Percentiles rank a stretch among this genome's conserved stretches.
Evolutionary conservation across 2,329 filamentous ascomycete species (phyloP).

Genomic region (Fusarium sacchari): DNA sequence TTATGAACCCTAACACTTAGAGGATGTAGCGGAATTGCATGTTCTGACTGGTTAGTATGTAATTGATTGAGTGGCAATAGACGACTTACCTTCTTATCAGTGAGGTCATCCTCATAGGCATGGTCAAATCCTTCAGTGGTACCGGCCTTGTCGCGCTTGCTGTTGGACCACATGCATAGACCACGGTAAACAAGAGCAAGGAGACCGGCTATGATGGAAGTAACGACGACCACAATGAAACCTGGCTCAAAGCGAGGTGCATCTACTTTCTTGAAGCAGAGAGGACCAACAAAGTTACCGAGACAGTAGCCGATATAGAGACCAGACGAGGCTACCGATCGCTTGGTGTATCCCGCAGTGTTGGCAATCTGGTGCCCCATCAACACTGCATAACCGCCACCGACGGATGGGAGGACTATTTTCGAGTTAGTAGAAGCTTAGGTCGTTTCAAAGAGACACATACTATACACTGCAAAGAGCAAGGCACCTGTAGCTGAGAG

Average conservation of each 20-base stretch:
- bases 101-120: constrained; percentile 63
- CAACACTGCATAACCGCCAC: constrained; percentile 59
- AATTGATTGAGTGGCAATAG: accelerated
- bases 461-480: constrained; percentile 58
- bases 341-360: constrained; percentile 63
- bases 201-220: constrained; percentile 42
- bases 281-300: constrained; percentile 57
- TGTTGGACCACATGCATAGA: constrained; percentile 57
- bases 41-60: constrained; percentile 11
- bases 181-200: constrained; percentile 56
- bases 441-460: too few relatives aligned
- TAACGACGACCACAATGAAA: constrained; percentile 52
- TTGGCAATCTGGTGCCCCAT: constrained; percentile 56
- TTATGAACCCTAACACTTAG: neutral
- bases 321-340: constrained; percentile 58
- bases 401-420: constrained; percentile 53
- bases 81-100: constrained; percentile 50
- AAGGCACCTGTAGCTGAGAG: constrained; percentile 49
- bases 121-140: constrained; percentile 60
- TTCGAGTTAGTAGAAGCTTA: too few relatives aligned
- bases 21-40: constrained; percentile 36
- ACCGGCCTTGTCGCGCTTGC: constrained; percentile 53
- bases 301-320: constrained; percentile 63
- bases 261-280: constrained; percentile 53
- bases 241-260: constrained; percentile 53